Conservation (phyloP, 2,329 filamentous ascomycete species). For the Didymella arachidicola region DNA sequence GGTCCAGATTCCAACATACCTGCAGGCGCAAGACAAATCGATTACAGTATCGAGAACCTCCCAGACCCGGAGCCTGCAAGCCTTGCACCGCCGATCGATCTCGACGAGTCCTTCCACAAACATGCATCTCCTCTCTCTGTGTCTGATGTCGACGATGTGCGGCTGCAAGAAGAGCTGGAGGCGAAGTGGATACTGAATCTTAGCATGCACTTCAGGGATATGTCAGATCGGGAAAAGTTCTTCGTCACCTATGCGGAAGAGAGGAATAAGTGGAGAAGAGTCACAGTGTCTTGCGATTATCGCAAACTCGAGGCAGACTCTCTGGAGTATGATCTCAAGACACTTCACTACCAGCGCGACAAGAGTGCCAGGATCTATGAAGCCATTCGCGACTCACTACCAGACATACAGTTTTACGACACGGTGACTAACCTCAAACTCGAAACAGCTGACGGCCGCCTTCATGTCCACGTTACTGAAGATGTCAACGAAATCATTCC, state of each 20-base stretch:
- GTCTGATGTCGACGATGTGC: slow-evolving; percentile 61
- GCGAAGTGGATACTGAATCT: slow-evolving; percentile 93
- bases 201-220: slow-evolving; percentile 97
- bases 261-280: slow-evolving; percentile 79
- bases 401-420: slow-evolving; percentile 94
- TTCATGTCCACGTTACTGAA: slow-evolving; percentile 98
- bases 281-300: slow-evolving; percentile 95
- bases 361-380: slow-evolving; percentile 95
- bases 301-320: slow-evolving; percentile 80
- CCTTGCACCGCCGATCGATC: slow-evolving; percentile 38
- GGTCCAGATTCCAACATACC: slow-evolving; percentile 43
- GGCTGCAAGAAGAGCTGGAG: slow-evolving; percentile 83
- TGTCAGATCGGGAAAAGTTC: slow-evolving; percentile 93
- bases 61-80: slow-evolving; percentile 21
- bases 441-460: slow-evolving; percentile 82
- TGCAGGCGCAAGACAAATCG: slow-evolving; percentile 46
- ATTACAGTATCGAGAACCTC: slow-evolving; percentile 38
- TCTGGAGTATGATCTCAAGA: slow-evolving; percentile 81
- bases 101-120: slow-evolving; percentile 41
- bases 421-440: slow-evolving; percentile 96
- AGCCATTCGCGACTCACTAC: slow-evolving; percentile 87
- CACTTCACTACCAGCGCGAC: slow-evolving; percentile 83
- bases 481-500: slow-evolving; percentile 94
- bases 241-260: slow-evolving; percentile 92
- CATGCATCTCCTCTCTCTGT: slow-evolving; percentile 44